These are phyloP conservation scores for Penicillium palitans DNA, from an alignment of 2,329 filamentous ascomycete species.

Conservation along the genomic window DNA sequence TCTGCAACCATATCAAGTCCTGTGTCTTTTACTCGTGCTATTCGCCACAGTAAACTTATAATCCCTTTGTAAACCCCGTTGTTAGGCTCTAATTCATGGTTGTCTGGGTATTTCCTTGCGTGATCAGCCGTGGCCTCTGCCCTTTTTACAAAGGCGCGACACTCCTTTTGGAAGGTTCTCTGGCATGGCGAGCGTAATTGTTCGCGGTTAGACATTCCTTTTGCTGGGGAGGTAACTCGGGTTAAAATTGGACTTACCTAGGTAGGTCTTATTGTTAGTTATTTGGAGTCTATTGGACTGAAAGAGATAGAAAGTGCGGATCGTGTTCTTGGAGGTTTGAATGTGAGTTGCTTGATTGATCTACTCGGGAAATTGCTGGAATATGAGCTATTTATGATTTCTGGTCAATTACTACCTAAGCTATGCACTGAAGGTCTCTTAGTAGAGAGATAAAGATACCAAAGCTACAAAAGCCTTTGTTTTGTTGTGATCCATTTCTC, in stretches of 20 bases:
- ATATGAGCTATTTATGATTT: not conserved
- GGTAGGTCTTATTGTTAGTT: not conserved
- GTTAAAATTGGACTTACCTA: not conserved
- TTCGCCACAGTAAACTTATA: not conserved
- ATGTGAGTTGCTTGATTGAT: not conserved
- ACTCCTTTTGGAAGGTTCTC: not conserved
- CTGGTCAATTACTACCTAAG: not conserved
- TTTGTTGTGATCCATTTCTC: too few relatives aligned
- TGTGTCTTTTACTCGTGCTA: not conserved
- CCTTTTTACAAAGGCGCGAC: not conserved
- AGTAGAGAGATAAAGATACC: not conserved
- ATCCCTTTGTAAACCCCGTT: not conserved
- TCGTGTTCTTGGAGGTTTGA: not conserved
- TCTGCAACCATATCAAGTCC: slow-evolving; percentile 3
- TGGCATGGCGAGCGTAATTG: not conserved
- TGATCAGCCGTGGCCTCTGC: not conserved
- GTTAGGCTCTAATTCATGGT: not conserved
- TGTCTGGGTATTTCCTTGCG: not conserved
- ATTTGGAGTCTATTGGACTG: not conserved
- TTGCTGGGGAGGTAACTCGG: not conserved
- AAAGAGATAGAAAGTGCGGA: too few relatives aligned
- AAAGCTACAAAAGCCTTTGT: not conserved
- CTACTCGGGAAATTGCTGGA: not conserved
- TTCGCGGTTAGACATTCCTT: not conserved
- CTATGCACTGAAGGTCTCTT: not conserved